These are phyloP conservation scores for Phaeosphaeriaceae sp. DNA, from an alignment of 2,329 filamentous ascomycete genomes.

Conservation along the genomic window DNA sequence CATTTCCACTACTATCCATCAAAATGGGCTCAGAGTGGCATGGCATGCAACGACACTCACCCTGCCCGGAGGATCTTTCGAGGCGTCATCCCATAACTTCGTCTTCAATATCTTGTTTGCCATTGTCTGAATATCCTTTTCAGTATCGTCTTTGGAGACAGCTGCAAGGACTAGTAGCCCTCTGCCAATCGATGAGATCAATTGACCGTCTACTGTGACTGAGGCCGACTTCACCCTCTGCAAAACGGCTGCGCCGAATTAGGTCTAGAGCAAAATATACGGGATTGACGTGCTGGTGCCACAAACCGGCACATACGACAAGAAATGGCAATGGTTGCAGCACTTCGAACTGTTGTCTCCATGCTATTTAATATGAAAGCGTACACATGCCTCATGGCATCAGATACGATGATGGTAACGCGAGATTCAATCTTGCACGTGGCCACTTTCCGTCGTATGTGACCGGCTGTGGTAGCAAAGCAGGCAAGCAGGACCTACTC, in stretches of 20 bases:
- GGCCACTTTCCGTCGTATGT: constrained; percentile 1
- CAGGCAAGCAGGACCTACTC: constrained; percentile 21
- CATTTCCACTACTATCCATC: constrained; percentile 76
- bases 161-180: constrained; percentile 92
- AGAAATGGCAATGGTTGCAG: neutral
- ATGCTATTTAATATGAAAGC: neutral
- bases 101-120: constrained; percentile 88
- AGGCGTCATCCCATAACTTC: constrained; percentile 87
- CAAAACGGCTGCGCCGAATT: constrained; percentile 71
- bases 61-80: constrained; percentile 61
- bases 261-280: constrained; percentile 21
- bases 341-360: neutral
- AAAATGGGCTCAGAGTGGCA: constrained; percentile 9
- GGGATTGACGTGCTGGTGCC: neutral
- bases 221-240: constrained; percentile 95
- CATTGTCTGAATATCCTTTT: constrained; percentile 84
- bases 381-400: neutral
- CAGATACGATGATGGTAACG: too few species aligned
- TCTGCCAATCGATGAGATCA: constrained; percentile 89
- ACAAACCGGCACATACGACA: neutral
- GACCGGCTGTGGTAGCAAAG: neutral
- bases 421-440: neutral
- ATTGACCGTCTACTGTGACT: constrained; percentile 88
- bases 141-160: constrained; percentile 86
- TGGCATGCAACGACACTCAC: constrained; percentile 9